Base-by-base conservation (phyloP, 495 filamentous ascomycete genomes). In the Penicillium paxilli region DNA sequence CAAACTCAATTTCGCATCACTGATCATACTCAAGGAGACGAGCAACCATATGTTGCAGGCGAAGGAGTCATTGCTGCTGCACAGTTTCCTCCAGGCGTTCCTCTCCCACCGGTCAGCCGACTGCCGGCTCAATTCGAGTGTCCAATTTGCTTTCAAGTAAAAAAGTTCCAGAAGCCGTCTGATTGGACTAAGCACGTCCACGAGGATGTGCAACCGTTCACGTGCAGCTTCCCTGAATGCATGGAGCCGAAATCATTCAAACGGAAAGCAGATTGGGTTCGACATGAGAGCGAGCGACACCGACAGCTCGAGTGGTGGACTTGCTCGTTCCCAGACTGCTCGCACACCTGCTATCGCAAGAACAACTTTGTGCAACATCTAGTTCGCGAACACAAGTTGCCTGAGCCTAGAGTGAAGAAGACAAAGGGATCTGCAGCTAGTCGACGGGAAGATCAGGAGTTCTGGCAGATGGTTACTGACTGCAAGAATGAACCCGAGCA, bases 171-270 rank as follows among this genome's bases (percentile, higher is more conserved):
- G 59, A 98, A 98, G 70, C 93, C 93, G 25, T 96, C 93, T 0
- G 93, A 98, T 71, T 98, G 93, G 93, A 95, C 93, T 12, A 98
- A 98, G 67, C 93, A 98, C 62, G 89, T 98, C 5, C 90, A 96
- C 63, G 93, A 98, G 68, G 93, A 98, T 65, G 84, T 97, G 10
- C 89, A 95, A 64, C 93, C 93, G 4, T 98, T 96, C 61, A 96
- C 91, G 8, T 98, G 93, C 71, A 98, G 91, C 0, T 96, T 94
- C 70, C 81, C 85, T 11, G 74, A 85, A 22, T 98, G 93, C 70
- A 82, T 77, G 24, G 92, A 96, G 47, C 88, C 91, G 21, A 96
- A 96, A 69, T 93, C 91, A 20, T 98, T 97, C 77, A 98, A 98
- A 71, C 82, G 93, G 35, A 98, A 98, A 71, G 93, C 93, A 16